Base-by-base conservation (phyloP, 2,329 filamentous ascomycete species). In the Phialemonium atrogriseum region DNA sequence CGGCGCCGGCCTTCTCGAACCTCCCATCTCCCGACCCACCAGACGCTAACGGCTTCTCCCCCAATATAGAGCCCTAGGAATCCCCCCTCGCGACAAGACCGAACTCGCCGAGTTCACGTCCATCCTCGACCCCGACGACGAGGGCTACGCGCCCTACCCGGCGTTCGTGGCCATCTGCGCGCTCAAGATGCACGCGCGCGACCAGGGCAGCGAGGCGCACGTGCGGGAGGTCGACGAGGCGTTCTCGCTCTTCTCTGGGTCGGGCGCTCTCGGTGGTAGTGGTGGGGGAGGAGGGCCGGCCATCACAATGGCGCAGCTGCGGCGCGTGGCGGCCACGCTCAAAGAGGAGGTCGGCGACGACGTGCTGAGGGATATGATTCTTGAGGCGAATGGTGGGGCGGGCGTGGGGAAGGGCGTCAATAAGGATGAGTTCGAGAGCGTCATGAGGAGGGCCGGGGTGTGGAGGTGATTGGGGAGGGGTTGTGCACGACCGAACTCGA, bases 141-240 rank as follows among this genome's bases (percentile, higher is more conserved):
- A 82, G 34, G 89, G 88, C 24, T 81, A 77, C 57, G 78, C 89
- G 10, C 68, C 74, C 6, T 96, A 88, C 58, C 70, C 77, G 37
- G 77, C 80, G 31, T 96, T 96, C 57, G 68, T 96, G 19, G 82
- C 85, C 35, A 81, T 95, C 46, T 86, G 85, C 50, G 89, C 89
- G 10, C 72, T 95, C 34, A 89, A 94, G 54, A 66, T 94, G 41
- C 81, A 85, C 52, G 66, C 69, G 26, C 64, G 68, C 33, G 62
- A 67, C 32, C 60, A 69, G 47, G 64, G 55, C 23, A 66, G 68
- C 26, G 68, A 70, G 30, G 65, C 69, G 31, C 73, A 73, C 45
- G 67, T 67, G 13, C 51, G 57, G 32, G 86, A 94, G 58, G 75
- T 95, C 2, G 76, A 84, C 42, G 80, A 84, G 48, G 91, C 89